phyloP scores from a whole-genome alignment of 2,329 filamentous ascomycete genomes.

The Stachybotrys chartarum region DNA sequence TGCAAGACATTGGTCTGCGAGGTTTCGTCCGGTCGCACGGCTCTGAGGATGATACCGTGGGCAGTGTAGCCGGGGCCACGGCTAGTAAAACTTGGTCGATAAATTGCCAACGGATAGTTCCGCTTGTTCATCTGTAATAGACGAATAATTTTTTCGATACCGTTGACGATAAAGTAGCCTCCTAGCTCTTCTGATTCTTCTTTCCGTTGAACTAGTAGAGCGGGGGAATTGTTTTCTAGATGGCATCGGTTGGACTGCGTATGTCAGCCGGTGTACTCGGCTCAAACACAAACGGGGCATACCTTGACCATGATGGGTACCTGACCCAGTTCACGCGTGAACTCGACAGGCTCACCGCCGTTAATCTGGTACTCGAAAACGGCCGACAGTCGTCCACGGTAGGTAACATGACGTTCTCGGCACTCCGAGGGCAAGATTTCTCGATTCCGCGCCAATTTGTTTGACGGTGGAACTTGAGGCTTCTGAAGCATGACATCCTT shows the following conservation, averaged over 20 bases:
- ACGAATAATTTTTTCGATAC: slow-evolving; percentile 93
- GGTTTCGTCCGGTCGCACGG: slow-evolving; percentile 92
- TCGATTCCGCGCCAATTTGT: slow-evolving; percentile 77
- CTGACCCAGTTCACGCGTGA: slow-evolving; percentile 77
- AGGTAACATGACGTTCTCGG: slow-evolving; percentile 86
- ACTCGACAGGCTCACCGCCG: slow-evolving; percentile 74
- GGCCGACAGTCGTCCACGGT: slow-evolving; percentile 78
- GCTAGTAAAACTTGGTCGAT: slow-evolving; percentile 81
- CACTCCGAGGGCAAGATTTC: slow-evolving; percentile 90
- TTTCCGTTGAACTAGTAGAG: slow-evolving; percentile 74
- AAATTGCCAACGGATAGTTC: slow-evolving; percentile 93
- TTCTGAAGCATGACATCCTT: slow-evolving; percentile 79
- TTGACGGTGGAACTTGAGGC: slow-evolving; percentile 68
- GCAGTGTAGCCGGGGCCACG: slow-evolving; percentile 83
- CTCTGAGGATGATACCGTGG: slow-evolving; percentile 85
- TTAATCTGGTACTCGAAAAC: slow-evolving; percentile 84
- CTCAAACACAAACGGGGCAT: slow-evolving; percentile 6
- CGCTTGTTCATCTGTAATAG: slow-evolving; percentile 83
- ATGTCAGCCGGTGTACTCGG: slow-evolving; percentile 8
- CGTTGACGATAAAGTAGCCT: slow-evolving; percentile 96
- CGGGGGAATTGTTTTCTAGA: slow-evolving; percentile 77
- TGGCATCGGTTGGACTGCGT: slow-evolving; percentile 80
- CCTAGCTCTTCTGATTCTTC: slow-evolving; percentile 96
- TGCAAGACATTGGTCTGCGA: slow-evolving; percentile 96
- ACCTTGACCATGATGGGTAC: slow-evolving; percentile 92